Conservation (phyloP, 1,284 basidiomycete genomes). For the Sanguinoderma infundibulare region DNA sequence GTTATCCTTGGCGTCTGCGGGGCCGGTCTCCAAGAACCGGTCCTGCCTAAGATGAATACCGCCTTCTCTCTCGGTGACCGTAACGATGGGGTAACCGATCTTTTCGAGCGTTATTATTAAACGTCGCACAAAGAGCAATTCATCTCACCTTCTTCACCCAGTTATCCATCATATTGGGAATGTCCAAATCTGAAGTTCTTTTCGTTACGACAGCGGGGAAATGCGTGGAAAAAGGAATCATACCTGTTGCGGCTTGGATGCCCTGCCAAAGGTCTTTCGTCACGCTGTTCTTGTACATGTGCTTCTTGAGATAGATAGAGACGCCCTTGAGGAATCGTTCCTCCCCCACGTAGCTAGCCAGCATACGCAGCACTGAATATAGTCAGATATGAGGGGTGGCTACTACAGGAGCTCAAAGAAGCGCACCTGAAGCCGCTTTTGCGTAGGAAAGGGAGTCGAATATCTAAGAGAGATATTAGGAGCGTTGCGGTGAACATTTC, state of each 20-base stretch:
- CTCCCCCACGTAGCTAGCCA: conserved; percentile 88
- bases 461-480: conserved; percentile 51
- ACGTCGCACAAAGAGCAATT: too few relatives aligned
- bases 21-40: conserved; percentile 90
- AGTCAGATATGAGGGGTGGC: neutral
- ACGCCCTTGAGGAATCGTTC: conserved; percentile 88
- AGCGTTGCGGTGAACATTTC: neutral
- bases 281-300: conserved; percentile 83
- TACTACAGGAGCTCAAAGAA: neutral
- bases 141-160: conserved; percentile 83
- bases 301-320: conserved; percentile 91
- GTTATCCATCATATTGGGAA: conserved; percentile 86
- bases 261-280: conserved; percentile 93
- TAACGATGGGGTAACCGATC: conserved; percentile 89
- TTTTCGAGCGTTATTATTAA: conserved; percentile 29
- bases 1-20: conserved; percentile 82
- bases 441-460: conserved; percentile 88
- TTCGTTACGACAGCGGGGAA: neutral
- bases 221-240: neutral
- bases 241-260: conserved; percentile 77
- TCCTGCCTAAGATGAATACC: conserved; percentile 86
- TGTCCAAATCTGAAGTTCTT: conserved; percentile 59
- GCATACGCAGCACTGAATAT: conserved; percentile 86
- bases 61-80: conserved; percentile 77
- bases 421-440: conserved; percentile 80